Conservation (phyloP, 2,329 filamentous ascomycete species). For the Aspergillus uvarum region DNA sequence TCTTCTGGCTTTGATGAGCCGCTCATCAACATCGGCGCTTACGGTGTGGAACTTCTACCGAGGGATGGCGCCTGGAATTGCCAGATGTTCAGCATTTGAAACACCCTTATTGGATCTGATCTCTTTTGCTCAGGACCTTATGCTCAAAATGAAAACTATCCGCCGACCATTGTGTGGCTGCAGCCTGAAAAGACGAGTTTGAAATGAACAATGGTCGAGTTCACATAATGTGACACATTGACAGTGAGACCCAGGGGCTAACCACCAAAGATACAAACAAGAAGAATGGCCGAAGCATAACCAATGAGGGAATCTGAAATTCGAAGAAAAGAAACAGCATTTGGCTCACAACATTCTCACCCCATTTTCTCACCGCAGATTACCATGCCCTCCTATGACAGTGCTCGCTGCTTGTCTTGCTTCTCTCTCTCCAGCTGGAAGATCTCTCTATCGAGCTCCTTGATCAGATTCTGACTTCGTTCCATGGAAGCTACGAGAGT, state of each 20-base stretch:
- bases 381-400: slow-evolving; percentile 19
- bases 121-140: slow-evolving; percentile 21
- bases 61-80: slow-evolving; percentile 10
- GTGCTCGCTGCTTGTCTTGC: slow-evolving; percentile 37
- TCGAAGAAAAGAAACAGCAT: slow-evolving; percentile 20
- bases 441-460: slow-evolving; percentile 69
- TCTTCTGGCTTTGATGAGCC: slow-evolving; percentile 30
- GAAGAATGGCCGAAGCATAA: slow-evolving; percentile 11
- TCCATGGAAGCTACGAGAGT: slow-evolving; percentile 61
- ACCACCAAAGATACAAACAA: slow-evolving; percentile 18
- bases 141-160: slow-evolving; percentile 19
- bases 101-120: slow-evolving; percentile 27
- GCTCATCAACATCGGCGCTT: slow-evolving; percentile 37
- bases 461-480: slow-evolving; percentile 70
- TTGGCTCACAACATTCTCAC: slow-evolving; percentile 6
- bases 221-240: slow-evolving; percentile 19
- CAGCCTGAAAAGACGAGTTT: slow-evolving; percentile 29
- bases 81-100: slow-evolving; percentile 14
- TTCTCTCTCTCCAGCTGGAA: slow-evolving; percentile 61
- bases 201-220: slow-evolving; percentile 27
- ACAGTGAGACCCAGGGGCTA: slow-evolving; percentile 28
- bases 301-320: slow-evolving; percentile 24
- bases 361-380: background rate
- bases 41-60: slow-evolving; percentile 30
- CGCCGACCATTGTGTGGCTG: slow-evolving; percentile 25